Evolutionary conservation across 2,329 filamentous ascomycete genomes (phyloP), one percentile per base, ranked within the genome.

Genomic region (Colletotrichum sidae): DNA sequence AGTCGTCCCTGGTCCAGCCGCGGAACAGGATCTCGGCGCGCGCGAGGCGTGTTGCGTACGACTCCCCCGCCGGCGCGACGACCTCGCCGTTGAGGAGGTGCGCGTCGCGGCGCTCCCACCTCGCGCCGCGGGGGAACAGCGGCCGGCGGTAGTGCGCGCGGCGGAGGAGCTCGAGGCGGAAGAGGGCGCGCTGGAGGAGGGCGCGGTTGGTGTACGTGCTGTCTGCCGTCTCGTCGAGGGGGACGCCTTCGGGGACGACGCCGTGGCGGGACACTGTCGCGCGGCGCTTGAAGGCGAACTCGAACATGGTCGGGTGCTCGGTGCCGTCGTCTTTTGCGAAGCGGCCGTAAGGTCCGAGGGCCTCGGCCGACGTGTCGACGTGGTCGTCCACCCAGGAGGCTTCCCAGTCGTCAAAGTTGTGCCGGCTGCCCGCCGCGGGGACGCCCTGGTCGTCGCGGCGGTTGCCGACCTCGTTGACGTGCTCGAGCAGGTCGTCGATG

Each of bases 121-220:
- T 15, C 0, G 63, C 63, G 10, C 63, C 63, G 1, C 7, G 4
- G 0, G 63, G 63, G 47, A 46, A 57, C 3, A 65, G 39, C 9
- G 63, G 63, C 1, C 53, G 52, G 6, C 38, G 34, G 53, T 66
- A 66, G 46, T 42, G 34, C 8, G 51, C 46, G 7, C 63, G 7
- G 1, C 63, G 45, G 25, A 66, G 13, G 41, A 63, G 38, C 47
- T 63, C 63, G 35, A 66, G 58, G 3, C 63, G 63, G 52, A 66
- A 66, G 52, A 63, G 53, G 35, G 63, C 63, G 41, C 58, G 52
- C 52, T 66, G 63, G 12, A 66, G 50, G 4, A 17, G 34, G 11
- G 50, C 34, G 3, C 61, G 38, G 15, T 25, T 25, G 25, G 45
- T 51, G 10, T 9, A 11, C 4, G 25, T 4, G 25, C 25, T 5